Evolutionary conservation across 2,329 filamentous ascomycete species (phyloP), one percentile per base, ranked within the genome.

Genomic region (Beauveria bassiana): DNA sequence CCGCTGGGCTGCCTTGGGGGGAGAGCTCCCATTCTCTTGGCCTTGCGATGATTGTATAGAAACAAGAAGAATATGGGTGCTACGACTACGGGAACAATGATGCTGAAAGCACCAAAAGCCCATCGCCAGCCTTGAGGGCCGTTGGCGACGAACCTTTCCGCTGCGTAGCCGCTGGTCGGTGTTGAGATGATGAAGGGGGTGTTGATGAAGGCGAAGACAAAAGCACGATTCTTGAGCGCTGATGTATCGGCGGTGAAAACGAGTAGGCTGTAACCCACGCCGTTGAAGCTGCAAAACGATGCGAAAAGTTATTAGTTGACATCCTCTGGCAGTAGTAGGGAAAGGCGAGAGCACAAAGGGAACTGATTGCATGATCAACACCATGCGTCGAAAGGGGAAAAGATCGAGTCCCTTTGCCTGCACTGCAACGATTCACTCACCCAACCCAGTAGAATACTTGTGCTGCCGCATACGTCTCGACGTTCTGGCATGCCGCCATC

Each of bases 201-300:
- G 42, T 79, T 78, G 9, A 84, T 81, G 62, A 87, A 79, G 5
- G 84, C 83, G 45, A 83, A 80, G 59, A 84, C 78, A 50, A 86
- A 75, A 18, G 59, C 64, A 50, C 86, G 79, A 68, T 87, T 86
- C 66, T 81, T 78, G 38, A 88, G 73, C 45, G 78, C 78, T 2
- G 85, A 85, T 4, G 84, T 86, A 66, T 88, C 86, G 46, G 85
- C 83, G 64, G 85, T 82, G 67, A 88, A 83, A 26, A 88, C 80
- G 63, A 80, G 79, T 42, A 86, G 74, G 40, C 80, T 78, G 65
- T 85, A 87, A 47, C 79, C 77, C 43, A 87, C 73, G 16, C 83
- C 84, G 22, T 80, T 79, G 70, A 18, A 75, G 65, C 67, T 83
- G 3, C 28, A 31, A 31, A 8, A 31, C n/a, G 45, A 34, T 14